Percentiles rank a stretch among this genome's conserved stretches.
phyloP scores from a whole-genome alignment of 495 filamentous ascomycete species.

The Neohortaea acidophila region DNA sequence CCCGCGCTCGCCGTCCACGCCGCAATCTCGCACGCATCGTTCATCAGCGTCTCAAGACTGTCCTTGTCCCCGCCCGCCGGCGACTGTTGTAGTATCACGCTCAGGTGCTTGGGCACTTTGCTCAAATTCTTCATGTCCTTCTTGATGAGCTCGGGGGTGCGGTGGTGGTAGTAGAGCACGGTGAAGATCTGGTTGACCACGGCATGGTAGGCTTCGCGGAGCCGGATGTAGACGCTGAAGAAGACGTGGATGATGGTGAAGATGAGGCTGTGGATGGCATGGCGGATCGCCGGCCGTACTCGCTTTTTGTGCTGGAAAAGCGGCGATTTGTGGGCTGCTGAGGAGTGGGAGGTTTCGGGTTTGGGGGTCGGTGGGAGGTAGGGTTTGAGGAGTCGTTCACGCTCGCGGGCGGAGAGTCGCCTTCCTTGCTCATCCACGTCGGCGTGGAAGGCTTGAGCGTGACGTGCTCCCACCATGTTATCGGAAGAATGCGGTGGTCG shows the following conservation, averaged over 20 bases:
- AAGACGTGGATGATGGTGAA: constrained; percentile 62
- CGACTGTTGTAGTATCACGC: constrained; percentile 53
- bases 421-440: constrained; percentile 44
- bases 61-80: constrained; percentile 22
- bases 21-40: constrained; percentile 76
- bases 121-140: constrained; percentile 65
- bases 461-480: constrained; percentile 44
- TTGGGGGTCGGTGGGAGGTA: constrained; percentile 53
- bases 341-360: background rate
- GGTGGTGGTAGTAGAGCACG: constrained; percentile 80
- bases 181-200: constrained; percentile 59
- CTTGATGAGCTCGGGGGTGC: constrained; percentile 77
- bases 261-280: constrained; percentile 49
- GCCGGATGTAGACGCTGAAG: constrained; percentile 73
- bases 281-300: constrained; percentile 51
- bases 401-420: constrained; percentile 47
- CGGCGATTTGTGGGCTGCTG: background rate
- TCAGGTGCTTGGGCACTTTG: constrained; percentile 68
- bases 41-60: constrained; percentile 57
- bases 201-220: constrained; percentile 63
- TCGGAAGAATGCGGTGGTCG: no score
- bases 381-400: constrained; percentile 55
- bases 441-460: constrained; percentile 44
- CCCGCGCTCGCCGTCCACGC: constrained; percentile 85
- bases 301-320: constrained; percentile 23